Conservation (phyloP, 2,329 filamentous ascomycete genomes). For the Pestalotiopsis sp. region DNA sequence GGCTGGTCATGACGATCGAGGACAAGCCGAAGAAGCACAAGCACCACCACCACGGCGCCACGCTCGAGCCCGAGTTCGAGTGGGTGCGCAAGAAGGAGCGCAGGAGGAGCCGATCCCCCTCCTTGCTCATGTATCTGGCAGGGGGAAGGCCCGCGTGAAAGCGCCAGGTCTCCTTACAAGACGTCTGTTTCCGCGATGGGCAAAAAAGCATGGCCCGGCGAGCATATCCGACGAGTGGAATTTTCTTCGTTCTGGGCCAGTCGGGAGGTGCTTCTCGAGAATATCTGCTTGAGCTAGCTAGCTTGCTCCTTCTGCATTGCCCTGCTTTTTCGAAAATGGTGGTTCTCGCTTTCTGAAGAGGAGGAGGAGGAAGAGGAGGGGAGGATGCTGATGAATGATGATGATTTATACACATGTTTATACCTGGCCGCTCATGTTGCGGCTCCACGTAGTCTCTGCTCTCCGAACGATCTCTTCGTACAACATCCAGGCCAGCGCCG, state of each 20-base stretch:
- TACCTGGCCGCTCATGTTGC: conserved; percentile 23
- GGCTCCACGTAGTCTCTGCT: conserved; percentile 46
- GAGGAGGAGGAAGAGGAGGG: too few relatives aligned
- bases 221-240: too few relatives aligned
- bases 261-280: conserved; percentile 6
- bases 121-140: conserved; percentile 59
- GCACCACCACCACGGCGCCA: conserved; percentile 37
- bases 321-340: not conserved
- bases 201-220: too few relatives aligned
- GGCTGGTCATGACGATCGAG: conserved; percentile 48
- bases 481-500: conserved; percentile 94
- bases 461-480: conserved; percentile 91
- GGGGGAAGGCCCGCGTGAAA: conserved; percentile 46
- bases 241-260: not conserved
- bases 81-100: conserved; percentile 62
- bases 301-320: not conserved
- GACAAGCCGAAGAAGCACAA: conserved; percentile 42
- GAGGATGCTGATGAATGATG: not conserved
- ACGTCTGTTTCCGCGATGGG: too few relatives aligned
- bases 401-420: conserved; percentile 13
- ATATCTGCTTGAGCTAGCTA: conserved; percentile 15
- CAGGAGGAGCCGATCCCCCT: conserved; percentile 57
- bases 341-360: not conserved
- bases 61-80: conserved; percentile 49
- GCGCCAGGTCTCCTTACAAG: too few relatives aligned